Conservation (phyloP, 805 yeast species). For the Ogataea pilisensis region DNA sequence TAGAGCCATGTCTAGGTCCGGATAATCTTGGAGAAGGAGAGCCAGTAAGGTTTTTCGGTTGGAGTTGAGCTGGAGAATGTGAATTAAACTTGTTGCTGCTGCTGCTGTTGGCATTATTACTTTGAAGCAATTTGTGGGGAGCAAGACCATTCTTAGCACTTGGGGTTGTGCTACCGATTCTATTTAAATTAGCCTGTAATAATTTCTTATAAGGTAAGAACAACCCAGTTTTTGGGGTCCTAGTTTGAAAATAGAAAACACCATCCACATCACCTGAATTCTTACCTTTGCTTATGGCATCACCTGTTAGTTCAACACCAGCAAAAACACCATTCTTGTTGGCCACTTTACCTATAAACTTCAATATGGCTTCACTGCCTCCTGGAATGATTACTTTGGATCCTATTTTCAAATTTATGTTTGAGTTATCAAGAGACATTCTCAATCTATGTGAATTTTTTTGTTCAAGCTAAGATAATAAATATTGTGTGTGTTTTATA, state of each 20-base stretch:
- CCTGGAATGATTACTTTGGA: slow-evolving; percentile 47
- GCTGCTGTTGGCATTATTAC: no score
- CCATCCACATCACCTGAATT: slow-evolving; percentile 85
- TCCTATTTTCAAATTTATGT: slow-evolving; percentile 10
- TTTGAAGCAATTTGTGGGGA: no score
- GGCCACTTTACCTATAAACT: slow-evolving; percentile 68
- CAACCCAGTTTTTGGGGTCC: slow-evolving; percentile 63
- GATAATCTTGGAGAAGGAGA: background rate
- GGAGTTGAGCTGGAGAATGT: background rate
- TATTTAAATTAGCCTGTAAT: slow-evolving; percentile 22
- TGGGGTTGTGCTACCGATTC: no score
- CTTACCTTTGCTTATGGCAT: slow-evolving; percentile 62
- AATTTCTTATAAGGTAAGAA: slow-evolving; percentile 58
- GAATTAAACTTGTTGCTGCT: background rate
- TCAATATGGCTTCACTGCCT: slow-evolving; percentile 62
- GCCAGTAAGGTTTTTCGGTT: background rate
- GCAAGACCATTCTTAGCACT: no score
- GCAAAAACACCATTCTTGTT: slow-evolving; percentile 76
- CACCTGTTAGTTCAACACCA: slow-evolving; percentile 81
- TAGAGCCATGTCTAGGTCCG: background rate
- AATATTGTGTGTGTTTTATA: no score
- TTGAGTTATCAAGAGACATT: background rate
- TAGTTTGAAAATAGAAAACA: slow-evolving; percentile 60
- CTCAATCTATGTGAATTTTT: no score
- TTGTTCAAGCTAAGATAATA: no score